Evolutionary conservation across 139 green algal species (phyloP), one percentile per base, ranked within the genome.

Genomic region (Chlorella sp.): DNA sequence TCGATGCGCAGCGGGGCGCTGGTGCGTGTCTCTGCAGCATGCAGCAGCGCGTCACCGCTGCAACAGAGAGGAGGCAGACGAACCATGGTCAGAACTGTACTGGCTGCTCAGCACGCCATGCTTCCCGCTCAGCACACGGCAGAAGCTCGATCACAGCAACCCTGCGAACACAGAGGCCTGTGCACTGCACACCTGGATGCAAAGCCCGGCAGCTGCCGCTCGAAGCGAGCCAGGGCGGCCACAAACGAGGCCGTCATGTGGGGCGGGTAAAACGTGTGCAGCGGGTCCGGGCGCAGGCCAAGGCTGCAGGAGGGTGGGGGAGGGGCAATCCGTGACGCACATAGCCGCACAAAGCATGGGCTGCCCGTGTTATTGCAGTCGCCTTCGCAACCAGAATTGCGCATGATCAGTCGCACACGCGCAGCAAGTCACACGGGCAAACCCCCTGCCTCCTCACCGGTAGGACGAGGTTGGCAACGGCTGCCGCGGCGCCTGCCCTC

Each of bases 21-120:
- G 17, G 95, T 98, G 38, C 95, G 88, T 30, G 95, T 97, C 88
- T 98, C 95, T 32, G 92, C 90, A 32, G 90, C 94, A 81, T 96
- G 91, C 83, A 97, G 87, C 78, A 96, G 74, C 23, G 85, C 93
- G 3, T 88, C 30, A 0, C 89, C 82, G 71, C 76, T 82, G 76
- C 76, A 62, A 44, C 13, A 23, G 11, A 21, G 51, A 20, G 51
- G 51, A 16, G 44, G 44, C 44, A 51, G 44, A 32, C 7, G 62
- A 20, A n/a, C n/a, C n/a, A n/a, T n/a, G n/a, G n/a, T n/a, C n/a
- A n/a, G n/a, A n/a, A n/a, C n/a, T n/a, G n/a, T n/a, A n/a, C n/a
- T n/a, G n/a, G n/a, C n/a, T n/a, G n/a, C n/a, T n/a, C n/a, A n/a
- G n/a, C n/a, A n/a, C n/a, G n/a, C 4, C 26, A 36, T 20, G 28